These are phyloP conservation scores for Avena insularis DNA, from an alignment of 176 grass and related monocot genomes.

Conservation along the genomic window DNA sequence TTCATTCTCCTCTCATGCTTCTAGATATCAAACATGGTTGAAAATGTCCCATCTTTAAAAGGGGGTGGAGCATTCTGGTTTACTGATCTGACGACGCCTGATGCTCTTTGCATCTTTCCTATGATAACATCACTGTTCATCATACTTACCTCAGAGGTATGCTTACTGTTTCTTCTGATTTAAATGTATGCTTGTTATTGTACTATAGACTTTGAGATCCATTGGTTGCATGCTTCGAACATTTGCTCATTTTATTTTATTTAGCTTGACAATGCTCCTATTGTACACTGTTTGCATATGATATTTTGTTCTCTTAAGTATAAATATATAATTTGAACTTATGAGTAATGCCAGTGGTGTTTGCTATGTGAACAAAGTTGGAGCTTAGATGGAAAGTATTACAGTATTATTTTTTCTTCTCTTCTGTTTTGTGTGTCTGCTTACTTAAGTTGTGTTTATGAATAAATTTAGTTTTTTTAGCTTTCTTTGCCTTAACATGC, in stretches of 20 bases:
- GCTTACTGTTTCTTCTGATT: neutral
- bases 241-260: slow-evolving; percentile 14
- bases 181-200: slow-evolving; percentile 22
- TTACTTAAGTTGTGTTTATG: neutral
- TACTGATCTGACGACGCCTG: slow-evolving; percentile 83
- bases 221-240: neutral
- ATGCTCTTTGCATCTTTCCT: slow-evolving; percentile 64
- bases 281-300: neutral
- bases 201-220: neutral
- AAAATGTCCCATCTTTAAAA: slow-evolving; percentile 83
- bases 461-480: neutral
- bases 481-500: neutral
- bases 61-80: slow-evolving; percentile 86
- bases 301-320: slow-evolving; percentile 3
- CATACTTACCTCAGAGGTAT: slow-evolving; percentile 67
- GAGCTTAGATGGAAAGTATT: slow-evolving; percentile 4
- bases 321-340: slow-evolving; percentile 24
- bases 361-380: neutral
- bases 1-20: slow-evolving; percentile 43
- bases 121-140: slow-evolving; percentile 61
- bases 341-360: neutral
- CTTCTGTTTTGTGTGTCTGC: neutral
- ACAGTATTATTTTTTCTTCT: neutral
- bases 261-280: neutral
- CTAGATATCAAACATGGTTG: slow-evolving; percentile 79